A percentile compares a stretch with the other conserved stretches of the same genome.
Conservation (phyloP, 306 rosid genomes). For the Castanea sativa region DNA sequence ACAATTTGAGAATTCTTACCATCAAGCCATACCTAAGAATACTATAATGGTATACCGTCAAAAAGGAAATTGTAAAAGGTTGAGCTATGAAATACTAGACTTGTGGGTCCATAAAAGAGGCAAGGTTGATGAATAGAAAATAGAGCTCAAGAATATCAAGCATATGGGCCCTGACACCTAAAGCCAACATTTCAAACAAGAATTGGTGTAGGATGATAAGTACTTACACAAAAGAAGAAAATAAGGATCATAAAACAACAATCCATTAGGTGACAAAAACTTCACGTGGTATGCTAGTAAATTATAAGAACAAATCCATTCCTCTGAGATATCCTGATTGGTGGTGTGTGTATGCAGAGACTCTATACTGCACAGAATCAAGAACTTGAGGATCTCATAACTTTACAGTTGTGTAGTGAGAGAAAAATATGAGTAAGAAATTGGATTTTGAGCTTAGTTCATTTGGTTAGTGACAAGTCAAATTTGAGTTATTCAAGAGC, state of each 20-base stretch:
- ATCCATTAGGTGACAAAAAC: constrained; percentile 15
- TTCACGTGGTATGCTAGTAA: constrained; percentile 22
- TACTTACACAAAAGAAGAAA: no score
- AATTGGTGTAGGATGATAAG: no score
- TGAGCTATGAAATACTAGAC: no score
- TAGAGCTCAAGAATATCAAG: not conserved
- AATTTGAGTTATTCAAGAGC: no score
- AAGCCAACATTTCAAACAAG: not conserved
- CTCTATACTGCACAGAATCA: not conserved
- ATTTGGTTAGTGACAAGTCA: no score
- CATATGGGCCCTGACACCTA: not conserved
- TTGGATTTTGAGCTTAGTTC: no score
- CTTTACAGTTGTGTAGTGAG: not conserved
- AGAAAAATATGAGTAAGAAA: no score
- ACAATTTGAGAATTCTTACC: no score
- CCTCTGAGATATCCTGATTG: not conserved
- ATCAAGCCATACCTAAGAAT: no score
- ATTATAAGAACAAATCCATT: not conserved
- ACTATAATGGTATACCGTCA: no score
- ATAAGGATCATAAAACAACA: not conserved
- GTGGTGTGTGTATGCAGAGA: not conserved
- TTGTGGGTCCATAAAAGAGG: not conserved
- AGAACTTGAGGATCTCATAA: not conserved
- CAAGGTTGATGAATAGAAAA: not conserved
- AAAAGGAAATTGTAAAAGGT: no score